phyloP scores from a whole-genome alignment of 1,284 basidiomycete species.

The Stygiomarasmius scandens region DNA sequence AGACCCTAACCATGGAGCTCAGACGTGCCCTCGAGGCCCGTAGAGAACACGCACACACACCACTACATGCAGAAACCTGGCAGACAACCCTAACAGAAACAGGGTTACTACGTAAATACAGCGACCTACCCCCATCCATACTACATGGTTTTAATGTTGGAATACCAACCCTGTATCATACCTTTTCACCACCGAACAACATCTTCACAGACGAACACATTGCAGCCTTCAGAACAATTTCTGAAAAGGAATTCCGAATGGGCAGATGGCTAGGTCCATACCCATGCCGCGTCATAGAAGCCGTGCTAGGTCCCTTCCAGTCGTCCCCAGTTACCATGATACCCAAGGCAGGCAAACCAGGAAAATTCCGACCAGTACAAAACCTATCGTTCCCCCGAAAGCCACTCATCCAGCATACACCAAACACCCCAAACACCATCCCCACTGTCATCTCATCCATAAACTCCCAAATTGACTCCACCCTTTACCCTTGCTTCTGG shows the following conservation, averaged over 20 bases:
- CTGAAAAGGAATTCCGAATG: background rate
- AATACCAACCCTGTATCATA: conserved; percentile 9
- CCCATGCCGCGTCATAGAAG: conserved; percentile 10
- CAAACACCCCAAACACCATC: too few relatives aligned
- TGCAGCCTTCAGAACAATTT: background rate
- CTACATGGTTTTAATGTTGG: conserved; percentile 9
- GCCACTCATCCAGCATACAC: too few relatives aligned
- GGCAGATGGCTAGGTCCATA: conserved; percentile 14
- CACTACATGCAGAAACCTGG: conserved; percentile 11
- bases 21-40: conserved; percentile 7
- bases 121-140: conserved; percentile 3
- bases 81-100: background rate
- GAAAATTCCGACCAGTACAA: conserved; percentile 20
- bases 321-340: conserved; percentile 23
- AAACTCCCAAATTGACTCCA: too few relatives aligned
- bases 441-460: too few relatives aligned
- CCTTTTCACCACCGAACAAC: conserved; percentile 3
- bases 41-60: background rate
- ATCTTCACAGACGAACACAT: background rate
- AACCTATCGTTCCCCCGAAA: conserved; percentile 21
- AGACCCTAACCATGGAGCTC: conserved; percentile 11
- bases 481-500: too few relatives aligned
- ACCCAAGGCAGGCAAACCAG: conserved; percentile 20
- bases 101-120: conserved; percentile 8
- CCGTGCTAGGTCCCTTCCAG: conserved; percentile 22